A percentile compares a stretch with the other conserved stretches of the same genome.
These are phyloP conservation scores for Colletotrichum phormii DNA, from an alignment of 2,329 filamentous ascomycete genomes.

Conservation along the genomic window DNA sequence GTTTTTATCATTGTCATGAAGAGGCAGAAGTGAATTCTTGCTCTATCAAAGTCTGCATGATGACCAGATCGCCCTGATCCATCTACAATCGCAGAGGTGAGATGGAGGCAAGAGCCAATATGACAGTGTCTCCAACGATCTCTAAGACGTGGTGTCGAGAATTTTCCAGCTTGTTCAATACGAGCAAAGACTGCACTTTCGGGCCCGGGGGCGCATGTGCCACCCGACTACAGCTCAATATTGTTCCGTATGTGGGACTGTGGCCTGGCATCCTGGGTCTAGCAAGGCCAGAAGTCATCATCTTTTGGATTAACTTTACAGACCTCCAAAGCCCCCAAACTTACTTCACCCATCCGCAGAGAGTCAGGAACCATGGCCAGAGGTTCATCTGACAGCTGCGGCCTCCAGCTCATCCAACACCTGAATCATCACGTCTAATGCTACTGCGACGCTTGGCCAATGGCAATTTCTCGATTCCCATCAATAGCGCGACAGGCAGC, in stretches of 20 bases:
- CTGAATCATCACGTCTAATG: not conserved
- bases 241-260: not conserved
- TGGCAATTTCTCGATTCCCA: not conserved
- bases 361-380: not conserved
- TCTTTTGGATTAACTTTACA: not conserved
- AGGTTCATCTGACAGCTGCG: not conserved
- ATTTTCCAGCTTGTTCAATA: slow-evolving; percentile 20
- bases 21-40: no score
- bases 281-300: not conserved
- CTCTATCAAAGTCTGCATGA: no score
- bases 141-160: not conserved
- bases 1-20: no score
- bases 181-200: not conserved
- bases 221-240: not conserved
- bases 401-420: not conserved
- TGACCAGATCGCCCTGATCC: no score
- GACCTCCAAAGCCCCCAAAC: not conserved
- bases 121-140: no score
- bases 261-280: not conserved
- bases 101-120: no score
- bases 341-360: not conserved
- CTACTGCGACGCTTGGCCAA: not conserved
- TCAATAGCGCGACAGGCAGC: not conserved
- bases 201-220: not conserved
- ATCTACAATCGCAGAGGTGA: no score